Conservation (phyloP, 257 asterid species). For the Knoxia roxburghii region DNA sequence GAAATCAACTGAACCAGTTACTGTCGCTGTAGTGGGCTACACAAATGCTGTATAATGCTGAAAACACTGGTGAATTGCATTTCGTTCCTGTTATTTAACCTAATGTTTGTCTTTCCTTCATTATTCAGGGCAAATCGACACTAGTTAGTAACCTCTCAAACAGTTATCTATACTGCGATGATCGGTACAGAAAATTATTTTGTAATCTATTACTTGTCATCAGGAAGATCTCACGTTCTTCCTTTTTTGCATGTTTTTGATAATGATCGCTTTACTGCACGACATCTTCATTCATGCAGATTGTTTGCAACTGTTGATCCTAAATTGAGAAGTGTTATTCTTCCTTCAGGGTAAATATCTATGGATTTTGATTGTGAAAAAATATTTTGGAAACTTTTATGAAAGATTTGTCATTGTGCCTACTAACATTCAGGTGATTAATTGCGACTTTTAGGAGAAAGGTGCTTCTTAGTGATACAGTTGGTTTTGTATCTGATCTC, state of each 20-base stretch:
- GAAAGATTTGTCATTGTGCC: neutral
- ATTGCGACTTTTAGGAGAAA: conserved; percentile 55
- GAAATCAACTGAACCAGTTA: conserved; percentile 58
- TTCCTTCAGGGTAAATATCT: conserved; percentile 77
- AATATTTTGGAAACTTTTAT: neutral
- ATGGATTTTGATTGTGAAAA: neutral
- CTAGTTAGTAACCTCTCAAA: conserved; percentile 79
- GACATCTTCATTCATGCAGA: conserved; percentile 43
- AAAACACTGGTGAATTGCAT: conserved; percentile 14
- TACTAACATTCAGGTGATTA: conserved; percentile 16
- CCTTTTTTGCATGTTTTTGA: conserved; percentile 3
- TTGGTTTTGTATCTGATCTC: conserved; percentile 91
- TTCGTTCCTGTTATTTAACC: conserved; percentile 13
- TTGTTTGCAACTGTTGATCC: conserved; percentile 97
- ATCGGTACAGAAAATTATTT: conserved; percentile 49
- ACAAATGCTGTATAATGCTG: conserved; percentile 84
- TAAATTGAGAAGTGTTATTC: conserved; percentile 69
- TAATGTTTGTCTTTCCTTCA: conserved; percentile 11
- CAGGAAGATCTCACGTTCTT: neutral
- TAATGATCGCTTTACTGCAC: conserved; percentile 18
- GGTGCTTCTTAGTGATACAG: conserved; percentile 93
- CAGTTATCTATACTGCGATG: conserved; percentile 71
- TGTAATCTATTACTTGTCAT: neutral
- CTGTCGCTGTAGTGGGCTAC: conserved; percentile 95
- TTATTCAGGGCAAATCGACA: conserved; percentile 85